Base-by-base conservation (phyloP, 306 rosid genomes). In the Delonix regia region DNA sequence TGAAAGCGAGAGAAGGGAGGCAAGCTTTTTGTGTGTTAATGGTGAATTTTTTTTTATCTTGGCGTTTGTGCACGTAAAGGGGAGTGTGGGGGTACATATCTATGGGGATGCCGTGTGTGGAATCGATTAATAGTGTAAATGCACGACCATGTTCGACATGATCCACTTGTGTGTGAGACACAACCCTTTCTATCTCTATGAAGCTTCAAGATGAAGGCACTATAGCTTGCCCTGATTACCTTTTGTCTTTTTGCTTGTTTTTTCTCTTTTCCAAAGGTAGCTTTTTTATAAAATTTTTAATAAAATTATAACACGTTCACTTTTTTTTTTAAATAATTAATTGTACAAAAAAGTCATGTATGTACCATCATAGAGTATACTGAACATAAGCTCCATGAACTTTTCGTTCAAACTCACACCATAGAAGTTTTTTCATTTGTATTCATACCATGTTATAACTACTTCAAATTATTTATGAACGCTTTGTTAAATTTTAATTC, bases 21-120 rank as follows among this genome's bases (percentile, higher is more conserved):
- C 83, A n/a, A n/a, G n/a, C n/a, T n/a, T 93, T 90, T 86, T 82
- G 9, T 81, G 85, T 73, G 76, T 83, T 86, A 81, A 93, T 87
- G 77, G 80, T 62, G 24, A 85, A 9, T 9, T 27, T 81, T 89
- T 83, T 86, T 88, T 90, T 89, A 90, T 85, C 92, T 86, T 88
- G 78, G 93, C 89, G 90, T 87, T 87, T 56, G 84, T 78, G 88
- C 79, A 78, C 83, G 86, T 63, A 81, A 85, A 60, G 34, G 61
- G 10, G 72, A 13, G 72, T 42, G 48, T 38, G 70, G 52, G 60
- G 9, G 14, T 73, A 41, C 66, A 47, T 66, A 39, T 74, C 57
- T 64, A 19, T 56, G 70, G 18, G 33, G 69, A 71, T 71, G 74
- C 44, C 66, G 8, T 76, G 30, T 70, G 71, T 6, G 48, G 52